These are phyloP conservation scores for Penicillium chermesinum DNA, from an alignment of 495 filamentous ascomycete species.

Conservation along the genomic window DNA sequence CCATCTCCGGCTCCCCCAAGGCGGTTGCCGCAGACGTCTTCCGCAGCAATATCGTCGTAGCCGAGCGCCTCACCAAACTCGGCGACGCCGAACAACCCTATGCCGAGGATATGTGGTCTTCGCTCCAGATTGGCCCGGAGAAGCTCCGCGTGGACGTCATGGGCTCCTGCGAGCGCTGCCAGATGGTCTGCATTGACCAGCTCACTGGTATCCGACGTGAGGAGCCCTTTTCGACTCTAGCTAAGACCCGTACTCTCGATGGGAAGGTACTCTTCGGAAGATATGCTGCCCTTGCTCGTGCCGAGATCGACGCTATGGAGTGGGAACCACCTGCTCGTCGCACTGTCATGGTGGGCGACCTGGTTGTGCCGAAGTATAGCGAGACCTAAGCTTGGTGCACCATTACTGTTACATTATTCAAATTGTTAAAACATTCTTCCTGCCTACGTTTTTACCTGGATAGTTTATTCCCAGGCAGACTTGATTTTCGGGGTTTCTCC, in stretches of 20 bases:
- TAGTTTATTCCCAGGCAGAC: no score
- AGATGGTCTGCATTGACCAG: constrained; percentile 95
- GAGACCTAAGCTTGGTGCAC: no score
- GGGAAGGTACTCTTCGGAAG: constrained; percentile 84
- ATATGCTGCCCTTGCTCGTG: constrained; percentile 50
- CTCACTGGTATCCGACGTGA: constrained; percentile 68
- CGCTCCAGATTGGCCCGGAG: constrained; percentile 31
- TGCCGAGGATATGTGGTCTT: constrained; percentile 47
- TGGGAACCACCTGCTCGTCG: constrained; percentile 12
- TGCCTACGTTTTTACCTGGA: no score
- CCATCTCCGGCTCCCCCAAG: constrained; percentile 22
- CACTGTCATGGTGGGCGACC: constrained; percentile 42
- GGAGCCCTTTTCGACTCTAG: constrained; percentile 84
- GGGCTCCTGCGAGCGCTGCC: constrained; percentile 79
- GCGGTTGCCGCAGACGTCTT: constrained; percentile 69
- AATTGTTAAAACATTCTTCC: no score
- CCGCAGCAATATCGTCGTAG: constrained; percentile 78
- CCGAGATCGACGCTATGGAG: constrained; percentile 17
- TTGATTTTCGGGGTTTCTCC: no score
- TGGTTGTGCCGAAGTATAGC: constrained; percentile 29
- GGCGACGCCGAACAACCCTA: constrained; percentile 50
- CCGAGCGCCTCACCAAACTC: constrained; percentile 38
- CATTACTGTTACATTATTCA: no score
- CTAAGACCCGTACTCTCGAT: constrained; percentile 74
- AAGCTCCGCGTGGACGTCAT: constrained; percentile 59